Evolutionary conservation across 345 rosid genomes (phyloP).

Genomic region (Salix koriyanagi): DNA sequence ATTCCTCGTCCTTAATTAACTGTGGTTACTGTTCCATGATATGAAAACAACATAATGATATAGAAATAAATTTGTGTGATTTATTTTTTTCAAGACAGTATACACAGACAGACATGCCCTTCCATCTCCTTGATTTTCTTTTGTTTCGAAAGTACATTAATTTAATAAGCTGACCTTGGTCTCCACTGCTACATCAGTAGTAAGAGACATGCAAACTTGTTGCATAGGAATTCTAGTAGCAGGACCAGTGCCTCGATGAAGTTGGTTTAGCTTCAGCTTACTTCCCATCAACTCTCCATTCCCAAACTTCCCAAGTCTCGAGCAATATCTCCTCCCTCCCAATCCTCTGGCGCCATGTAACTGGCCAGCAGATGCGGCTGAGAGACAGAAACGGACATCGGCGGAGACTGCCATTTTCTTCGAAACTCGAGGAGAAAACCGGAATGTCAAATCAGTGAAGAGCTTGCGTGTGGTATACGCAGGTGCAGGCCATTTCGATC

Average conservation of each 20-base stretch:
- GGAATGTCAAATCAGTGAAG: constrained; percentile 10
- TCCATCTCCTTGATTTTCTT: too few species aligned
- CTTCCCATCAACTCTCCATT: constrained; percentile 77
- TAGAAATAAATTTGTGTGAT: too few species aligned
- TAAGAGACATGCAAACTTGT: constrained; percentile 50
- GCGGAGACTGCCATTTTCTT: constrained; percentile 53
- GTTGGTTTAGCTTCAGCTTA: constrained; percentile 38
- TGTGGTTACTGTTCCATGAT: too few species aligned
- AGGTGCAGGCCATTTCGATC: too few species aligned
- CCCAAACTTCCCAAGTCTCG: constrained; percentile 39
- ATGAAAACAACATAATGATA: too few species aligned
- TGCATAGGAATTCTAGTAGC: constrained; percentile 3
- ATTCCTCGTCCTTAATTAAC: too few species aligned
- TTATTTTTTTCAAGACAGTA: too few species aligned
- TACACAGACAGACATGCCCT: too few species aligned
- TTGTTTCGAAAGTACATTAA: too few species aligned
- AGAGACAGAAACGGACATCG: constrained; percentile 56
- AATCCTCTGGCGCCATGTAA: constrained; percentile 30
- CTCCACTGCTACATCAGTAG: constrained; percentile 38
- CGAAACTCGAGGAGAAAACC: constrained; percentile 10
- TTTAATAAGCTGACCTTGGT: constrained; percentile 37
- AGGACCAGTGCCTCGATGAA: background rate
- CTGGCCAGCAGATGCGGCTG: constrained; percentile 43
- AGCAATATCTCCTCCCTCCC: constrained; percentile 25
- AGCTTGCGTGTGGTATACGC: background rate